A percentile compares a stretch with the other conserved stretches of the same genome.
Conservation (phyloP, 257 asterid genomes). For the Gentiana straminea region DNA sequence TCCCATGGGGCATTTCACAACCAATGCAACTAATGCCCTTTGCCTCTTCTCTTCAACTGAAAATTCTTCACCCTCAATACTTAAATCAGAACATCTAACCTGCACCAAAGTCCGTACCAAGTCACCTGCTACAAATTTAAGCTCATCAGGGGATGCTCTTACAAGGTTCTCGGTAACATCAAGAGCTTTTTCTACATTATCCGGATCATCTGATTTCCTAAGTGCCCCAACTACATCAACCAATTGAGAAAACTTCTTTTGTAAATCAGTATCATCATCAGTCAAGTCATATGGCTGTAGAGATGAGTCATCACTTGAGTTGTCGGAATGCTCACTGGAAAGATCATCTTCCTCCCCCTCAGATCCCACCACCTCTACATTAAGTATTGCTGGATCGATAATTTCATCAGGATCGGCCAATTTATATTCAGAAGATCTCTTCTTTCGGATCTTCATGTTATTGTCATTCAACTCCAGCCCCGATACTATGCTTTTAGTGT, state of each 20-base stretch:
- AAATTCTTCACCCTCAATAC: conserved; percentile 83
- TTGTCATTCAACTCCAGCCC: conserved; percentile 25
- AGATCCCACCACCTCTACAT: conserved; percentile 25
- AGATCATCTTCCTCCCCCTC: conserved; percentile 49
- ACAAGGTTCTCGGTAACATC: conserved; percentile 81
- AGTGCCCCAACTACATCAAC: conserved; percentile 88
- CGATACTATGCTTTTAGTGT: conserved; percentile 11
- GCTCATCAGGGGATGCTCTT: conserved; percentile 94
- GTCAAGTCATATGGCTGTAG: conserved; percentile 80
- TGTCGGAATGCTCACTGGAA: conserved; percentile 64
- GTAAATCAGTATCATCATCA: conserved; percentile 76
- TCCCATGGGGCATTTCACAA: conserved; percentile 61
- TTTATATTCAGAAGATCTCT: conserved; percentile 26
- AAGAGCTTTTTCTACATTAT: conserved; percentile 87
- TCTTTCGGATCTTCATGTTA: conserved; percentile 22
- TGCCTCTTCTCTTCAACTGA: conserved; percentile 84
- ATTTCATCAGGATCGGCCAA: conserved; percentile 82
- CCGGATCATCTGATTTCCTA: conserved; percentile 83
- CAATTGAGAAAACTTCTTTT: conserved; percentile 67
- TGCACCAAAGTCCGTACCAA: conserved; percentile 62
- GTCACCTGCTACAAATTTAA: conserved; percentile 65
- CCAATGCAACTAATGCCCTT: conserved; percentile 65
- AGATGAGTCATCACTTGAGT: conserved; percentile 50
- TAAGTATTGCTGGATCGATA: conserved; percentile 65
- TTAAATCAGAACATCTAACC: conserved; percentile 69